phyloP scores from a whole-genome alignment of 2,329 filamentous ascomycete genomes.

The Colletotrichum cereale region DNA sequence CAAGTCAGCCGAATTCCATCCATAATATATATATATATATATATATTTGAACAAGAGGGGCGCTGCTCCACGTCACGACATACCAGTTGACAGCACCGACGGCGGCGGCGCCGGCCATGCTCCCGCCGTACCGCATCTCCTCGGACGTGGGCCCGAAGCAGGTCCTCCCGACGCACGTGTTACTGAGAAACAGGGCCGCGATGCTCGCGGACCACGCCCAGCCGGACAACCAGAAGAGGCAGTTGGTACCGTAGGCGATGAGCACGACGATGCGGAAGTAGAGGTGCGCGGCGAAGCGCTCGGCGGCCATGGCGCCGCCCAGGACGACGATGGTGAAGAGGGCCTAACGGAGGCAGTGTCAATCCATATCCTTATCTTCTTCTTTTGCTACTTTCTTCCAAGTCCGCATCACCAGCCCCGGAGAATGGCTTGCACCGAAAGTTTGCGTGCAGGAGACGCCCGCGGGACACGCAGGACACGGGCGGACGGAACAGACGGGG shows the following conservation, averaged over 20 bases:
- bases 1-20: slow-evolving; percentile 5
- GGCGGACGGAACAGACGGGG: background rate
- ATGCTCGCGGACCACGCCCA: slow-evolving; percentile 58
- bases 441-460: no score
- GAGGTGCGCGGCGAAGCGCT: slow-evolving; percentile 51
- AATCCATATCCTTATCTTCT: background rate
- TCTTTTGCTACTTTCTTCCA: background rate
- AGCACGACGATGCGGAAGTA: slow-evolving; percentile 56
- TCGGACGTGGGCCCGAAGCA: slow-evolving; percentile 42
- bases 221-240: slow-evolving; percentile 59
- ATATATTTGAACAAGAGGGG: no score
- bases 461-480: slow-evolving; percentile 20
- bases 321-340: slow-evolving; percentile 57
- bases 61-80: slow-evolving; percentile 35
- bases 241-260: slow-evolving; percentile 50
- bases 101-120: slow-evolving; percentile 55
- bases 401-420: background rate
- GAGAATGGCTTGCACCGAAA: background rate
- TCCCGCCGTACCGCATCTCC: slow-evolving; percentile 44
- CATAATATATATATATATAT: no score
- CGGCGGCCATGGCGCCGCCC: slow-evolving; percentile 52
- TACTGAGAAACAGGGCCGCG: slow-evolving; percentile 46
- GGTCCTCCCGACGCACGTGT: slow-evolving; percentile 40
- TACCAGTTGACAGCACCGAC: slow-evolving; percentile 58
- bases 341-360: slow-evolving; percentile 45